Evolutionary conservation across 768 basidiomycete species (phyloP).

Genomic region (Clitopilus passeckerianus): DNA sequence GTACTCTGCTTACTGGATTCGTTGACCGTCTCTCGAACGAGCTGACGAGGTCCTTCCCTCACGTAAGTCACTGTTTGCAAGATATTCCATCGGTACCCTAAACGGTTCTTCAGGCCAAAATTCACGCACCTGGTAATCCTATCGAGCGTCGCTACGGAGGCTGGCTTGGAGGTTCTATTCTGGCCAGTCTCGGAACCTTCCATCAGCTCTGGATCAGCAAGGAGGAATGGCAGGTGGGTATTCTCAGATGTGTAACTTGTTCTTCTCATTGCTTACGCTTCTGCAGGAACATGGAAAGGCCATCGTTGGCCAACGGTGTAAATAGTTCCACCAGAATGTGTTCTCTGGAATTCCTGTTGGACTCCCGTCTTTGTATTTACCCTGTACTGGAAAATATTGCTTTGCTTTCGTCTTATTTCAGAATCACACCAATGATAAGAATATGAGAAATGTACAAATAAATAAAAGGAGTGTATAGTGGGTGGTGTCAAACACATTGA

Average conservation of each 20-base stretch:
- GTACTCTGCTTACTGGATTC: conserved; percentile 82
- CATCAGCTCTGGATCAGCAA: conserved; percentile 95
- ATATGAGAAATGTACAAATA: neutral
- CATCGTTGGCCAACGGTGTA: conserved; percentile 84
- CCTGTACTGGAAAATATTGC: neutral
- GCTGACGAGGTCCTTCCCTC: conserved; percentile 67
- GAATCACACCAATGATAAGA: neutral
- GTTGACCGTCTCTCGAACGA: conserved; percentile 79
- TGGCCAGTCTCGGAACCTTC: conserved; percentile 94
- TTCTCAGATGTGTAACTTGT: neutral
- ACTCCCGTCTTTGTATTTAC: neutral
- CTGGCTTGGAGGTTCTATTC: conserved; percentile 95
- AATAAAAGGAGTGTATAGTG: conserved; percentile 13
- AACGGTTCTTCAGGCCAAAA: conserved; percentile 57
- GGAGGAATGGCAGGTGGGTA: conserved; percentile 85
- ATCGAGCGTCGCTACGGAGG: conserved; percentile 87
- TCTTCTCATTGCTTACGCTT: neutral
- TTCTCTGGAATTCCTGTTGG: neutral
- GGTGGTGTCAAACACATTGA: conserved; percentile 9
- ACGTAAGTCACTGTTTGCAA: conserved; percentile 45
- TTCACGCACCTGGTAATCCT: conserved; percentile 88
- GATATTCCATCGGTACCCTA: neutral
- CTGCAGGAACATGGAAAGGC: conserved; percentile 74
- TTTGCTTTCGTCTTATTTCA: neutral
- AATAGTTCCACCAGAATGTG: conserved; percentile 33